These are phyloP conservation scores for Dictyostelium brefeldianum DNA, from an alignment of 78 protist genomes.

Conservation along the genomic window DNA sequence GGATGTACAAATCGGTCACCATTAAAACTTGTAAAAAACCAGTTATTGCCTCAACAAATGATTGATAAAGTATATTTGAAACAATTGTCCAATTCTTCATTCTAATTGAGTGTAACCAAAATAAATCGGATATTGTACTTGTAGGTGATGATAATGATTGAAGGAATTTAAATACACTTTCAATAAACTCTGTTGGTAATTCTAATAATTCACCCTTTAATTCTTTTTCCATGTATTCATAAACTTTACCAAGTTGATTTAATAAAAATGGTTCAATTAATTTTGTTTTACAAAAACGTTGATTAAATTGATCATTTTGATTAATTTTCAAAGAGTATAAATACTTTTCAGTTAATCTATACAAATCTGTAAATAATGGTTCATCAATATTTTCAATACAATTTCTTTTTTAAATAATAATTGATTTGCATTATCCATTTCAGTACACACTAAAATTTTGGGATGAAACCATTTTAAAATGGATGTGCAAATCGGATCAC, in stretches of 20 bases:
- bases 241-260: background rate
- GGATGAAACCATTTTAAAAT: no score
- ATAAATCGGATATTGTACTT: background rate
- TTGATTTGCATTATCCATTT: no score
- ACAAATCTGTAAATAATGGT: background rate
- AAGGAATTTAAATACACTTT: conserved; percentile 10
- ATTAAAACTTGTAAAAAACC: no score
- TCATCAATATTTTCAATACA: background rate
- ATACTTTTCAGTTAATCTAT: background rate
- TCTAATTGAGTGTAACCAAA: conserved; percentile 37
- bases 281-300: background rate
- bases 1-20: no score
- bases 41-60: no score
- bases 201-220: conserved; percentile 26
- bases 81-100: conserved; percentile 8
- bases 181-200: conserved; percentile 41
- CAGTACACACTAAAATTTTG: no score
- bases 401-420: background rate
- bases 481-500: no score
- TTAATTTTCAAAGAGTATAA: conserved; percentile 7
- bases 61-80: background rate
- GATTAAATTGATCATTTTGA: background rate
- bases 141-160: background rate
- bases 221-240: conserved; percentile 30
- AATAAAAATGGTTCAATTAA: conserved; percentile 16